Evolutionary conservation across 1,284 basidiomycete species (phyloP), one percentile per base, ranked within the genome.

Genomic region (Fistulinella staudtii): DNA sequence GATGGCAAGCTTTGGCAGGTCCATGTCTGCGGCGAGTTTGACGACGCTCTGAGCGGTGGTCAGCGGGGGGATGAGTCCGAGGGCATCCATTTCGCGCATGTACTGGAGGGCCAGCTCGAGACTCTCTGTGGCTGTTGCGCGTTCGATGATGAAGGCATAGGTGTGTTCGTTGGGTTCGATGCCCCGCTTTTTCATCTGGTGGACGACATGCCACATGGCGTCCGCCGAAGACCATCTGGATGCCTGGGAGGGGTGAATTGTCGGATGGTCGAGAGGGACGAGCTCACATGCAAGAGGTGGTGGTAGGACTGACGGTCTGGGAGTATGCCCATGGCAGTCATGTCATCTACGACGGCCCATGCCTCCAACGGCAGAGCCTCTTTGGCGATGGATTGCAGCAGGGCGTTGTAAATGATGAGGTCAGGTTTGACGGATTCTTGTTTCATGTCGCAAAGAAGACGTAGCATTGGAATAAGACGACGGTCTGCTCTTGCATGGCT

Each of bases 281-380:
- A 8, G 48, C 55, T 61, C 60, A 86, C 86, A 50, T 74, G 61
- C 43, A 93, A 65, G 14, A 92, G 69, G 34, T 74, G 66, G 51
- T 86, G 80, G 65, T 83, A 88, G 4, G 79, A 75, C 43, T 74
- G 68, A 3, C 71, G 53, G 47, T 82, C 73, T 2, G 81, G 86
- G 17, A 60, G 51, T 22, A 92, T 56, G 1, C 76, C 79, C 39
- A 77, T 56, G 13, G 74, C 66, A 18, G 71, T 44, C 76, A 90
- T 89, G 53, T 92, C 89, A 23, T 85, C 79, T 36, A 88, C 69
- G 21, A 88, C 75, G 7, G 85, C 87, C 68, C 79, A 77, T 4
- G 81, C 79, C 44, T 85, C 79, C 18, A 69, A 47, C 54, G 68
- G 66, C 14, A 71, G 54, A 3, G 63, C 66, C 23, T 70, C 61